These are phyloP conservation scores for Pseudozyma pruni DNA, from an alignment of 1,284 basidiomycete species.

Conservation along the genomic window DNA sequence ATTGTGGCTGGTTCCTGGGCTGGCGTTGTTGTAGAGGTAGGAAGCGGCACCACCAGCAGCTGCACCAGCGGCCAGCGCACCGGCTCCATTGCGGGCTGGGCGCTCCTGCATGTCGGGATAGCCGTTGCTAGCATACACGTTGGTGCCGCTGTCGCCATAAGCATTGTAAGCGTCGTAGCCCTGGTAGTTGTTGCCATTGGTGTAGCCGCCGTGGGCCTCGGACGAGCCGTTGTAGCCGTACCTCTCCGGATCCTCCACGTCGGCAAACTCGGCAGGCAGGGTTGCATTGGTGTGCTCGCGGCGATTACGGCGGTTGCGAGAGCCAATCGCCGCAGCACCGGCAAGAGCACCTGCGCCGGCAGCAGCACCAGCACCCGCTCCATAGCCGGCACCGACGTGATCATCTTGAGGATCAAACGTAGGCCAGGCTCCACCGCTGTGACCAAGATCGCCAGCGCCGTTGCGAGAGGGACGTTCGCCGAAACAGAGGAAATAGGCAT, in stretches of 20 bases:
- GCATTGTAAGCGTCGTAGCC: conserved; percentile 32
- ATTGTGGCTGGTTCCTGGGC: conserved; percentile 9
- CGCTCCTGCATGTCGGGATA: conserved; percentile 45
- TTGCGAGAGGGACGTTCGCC: conserved; percentile 42
- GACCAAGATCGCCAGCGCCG: conserved; percentile 28
- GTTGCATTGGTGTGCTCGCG: conserved; percentile 39
- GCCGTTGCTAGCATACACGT: conserved; percentile 5
- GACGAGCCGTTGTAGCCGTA: conserved; percentile 30
- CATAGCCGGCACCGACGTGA: conserved; percentile 8
- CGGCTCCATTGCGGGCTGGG: conserved; percentile 12
- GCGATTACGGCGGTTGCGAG: conserved; percentile 21
- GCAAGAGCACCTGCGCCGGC: conserved; percentile 22
- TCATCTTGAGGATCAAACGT: conserved; percentile 54
- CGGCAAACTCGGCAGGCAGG: conserved; percentile 43
- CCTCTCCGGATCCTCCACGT: conserved; percentile 44
- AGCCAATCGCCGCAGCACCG: conserved; percentile 28
- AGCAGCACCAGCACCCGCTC: conserved; percentile 19
- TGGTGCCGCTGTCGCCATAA: no score
- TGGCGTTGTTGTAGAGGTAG: conserved; percentile 29
- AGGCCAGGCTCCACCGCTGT: conserved; percentile 53
- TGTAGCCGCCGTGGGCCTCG: conserved; percentile 24
- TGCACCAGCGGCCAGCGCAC: conserved; percentile 42
- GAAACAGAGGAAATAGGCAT: conserved; percentile 59
- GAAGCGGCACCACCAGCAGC: conserved; percentile 34
- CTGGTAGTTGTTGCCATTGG: conserved; percentile 11